Evolutionary conservation across 192 early-diverging fungal species (phyloP).

Genomic region (Haplosporangium gracile): DNA sequence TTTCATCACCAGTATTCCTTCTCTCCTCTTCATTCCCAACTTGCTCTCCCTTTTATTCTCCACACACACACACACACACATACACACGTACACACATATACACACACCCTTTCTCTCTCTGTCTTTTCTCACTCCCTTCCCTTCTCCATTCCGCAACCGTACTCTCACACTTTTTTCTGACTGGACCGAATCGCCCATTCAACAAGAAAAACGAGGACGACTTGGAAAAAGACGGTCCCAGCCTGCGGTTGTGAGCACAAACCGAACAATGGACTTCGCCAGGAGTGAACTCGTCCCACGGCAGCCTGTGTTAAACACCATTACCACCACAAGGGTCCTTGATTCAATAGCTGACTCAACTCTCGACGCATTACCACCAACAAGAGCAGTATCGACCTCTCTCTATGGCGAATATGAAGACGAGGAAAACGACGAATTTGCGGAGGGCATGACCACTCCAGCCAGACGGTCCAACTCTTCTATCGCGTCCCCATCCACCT

Average conservation of each 20-base stretch:
- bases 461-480: constrained; percentile 9
- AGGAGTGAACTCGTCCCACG: neutral
- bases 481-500: constrained; percentile 7
- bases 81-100: too few relatives aligned
- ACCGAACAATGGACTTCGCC: constrained; percentile 10
- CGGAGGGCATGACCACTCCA: constrained; percentile 7
- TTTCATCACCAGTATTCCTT: too few relatives aligned
- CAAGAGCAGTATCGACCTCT: neutral
- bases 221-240: constrained; percentile 24
- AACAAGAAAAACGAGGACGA: neutral
- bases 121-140: neutral
- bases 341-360: neutral
- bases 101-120: neutral
- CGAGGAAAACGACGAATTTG: neutral
- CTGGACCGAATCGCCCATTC: neutral
- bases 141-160: too few relatives aligned
- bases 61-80: neutral
- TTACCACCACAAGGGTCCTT: neutral
- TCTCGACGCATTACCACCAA: neutral
- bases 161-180: too few relatives aligned
- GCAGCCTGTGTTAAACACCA: neutral
- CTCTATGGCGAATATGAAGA: neutral
- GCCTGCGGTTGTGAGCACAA: constrained; percentile 4
- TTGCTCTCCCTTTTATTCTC: too few relatives aligned
- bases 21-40: neutral